Evolutionary conservation across 1,139 yeast genomes (phyloP), one percentile per base, ranked within the genome.

Genomic region (Magnusiomyces sp.): DNA sequence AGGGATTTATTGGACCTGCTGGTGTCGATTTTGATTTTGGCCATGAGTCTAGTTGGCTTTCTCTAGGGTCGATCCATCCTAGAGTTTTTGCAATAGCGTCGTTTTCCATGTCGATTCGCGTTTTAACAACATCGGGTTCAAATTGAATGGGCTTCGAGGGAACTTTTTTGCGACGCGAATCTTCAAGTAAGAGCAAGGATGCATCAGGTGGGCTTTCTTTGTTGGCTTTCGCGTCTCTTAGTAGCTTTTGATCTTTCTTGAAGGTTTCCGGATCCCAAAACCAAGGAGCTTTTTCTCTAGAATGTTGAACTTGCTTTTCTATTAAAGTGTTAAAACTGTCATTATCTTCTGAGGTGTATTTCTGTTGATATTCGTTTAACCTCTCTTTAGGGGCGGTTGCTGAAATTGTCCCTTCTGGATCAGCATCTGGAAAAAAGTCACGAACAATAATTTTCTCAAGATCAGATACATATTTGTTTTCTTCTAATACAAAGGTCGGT

Each of bases 321-420:
- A 63, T 50, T 13, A 66, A 48, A 10, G 55, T 53, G 32, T 56
- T 54, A 48, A 64, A 65, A 23, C 67, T 61, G 10, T 59, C 63
- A 49, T 65, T 66, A 49, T 66, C 70, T 48, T 66, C 69, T 0
- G 69, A 61, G 0, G 68, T 66, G 46, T 60, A 58, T 16, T 52
- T 57, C 7, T 57, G 56, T 45, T 64, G 69, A 42, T 60, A 66
- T 23, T 56, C 48, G n/a, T 56, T 55, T 36, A 56, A 39, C 17
- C 51, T 39, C 43, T 44, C 31, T 13, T 41, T 45, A 16, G 53
- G 53, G 4, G 31, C 50, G 2, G 51, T 45, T 19, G 38, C 49
- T 16, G 50, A 49, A n/a, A 43, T 55, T 2, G 45, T 43, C 2
- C 45, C 45, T 31, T 48, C 43, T 27, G 49, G 53, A 17, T 48